A percentile compares a stretch with the other conserved stretches of the same genome.
These are phyloP conservation scores for Sclerotinia glacialis DNA, from an alignment of 2,329 filamentous ascomycete genomes.

Conservation along the genomic window DNA sequence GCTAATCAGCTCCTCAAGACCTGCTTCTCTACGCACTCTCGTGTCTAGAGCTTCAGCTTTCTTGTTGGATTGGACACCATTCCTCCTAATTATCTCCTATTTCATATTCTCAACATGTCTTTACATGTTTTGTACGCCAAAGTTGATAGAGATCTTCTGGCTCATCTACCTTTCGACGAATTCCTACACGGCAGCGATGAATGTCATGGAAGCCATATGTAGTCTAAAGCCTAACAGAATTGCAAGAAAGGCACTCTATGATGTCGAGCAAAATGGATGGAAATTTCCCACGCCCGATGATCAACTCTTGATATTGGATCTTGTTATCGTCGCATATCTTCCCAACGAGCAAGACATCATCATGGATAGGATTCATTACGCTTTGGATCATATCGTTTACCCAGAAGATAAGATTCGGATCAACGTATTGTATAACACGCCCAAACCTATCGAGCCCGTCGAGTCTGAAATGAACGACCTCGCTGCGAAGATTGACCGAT, in stretches of 20 bases:
- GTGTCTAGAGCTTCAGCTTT: slow-evolving; percentile 20
- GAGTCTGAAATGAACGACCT: slow-evolving; percentile 45
- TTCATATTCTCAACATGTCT: slow-evolving; percentile 44
- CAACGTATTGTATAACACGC: slow-evolving; percentile 50
- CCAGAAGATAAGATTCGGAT: slow-evolving; percentile 47
- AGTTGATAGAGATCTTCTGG: slow-evolving; percentile 44
- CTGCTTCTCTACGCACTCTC: not conserved
- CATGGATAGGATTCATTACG: slow-evolving; percentile 47
- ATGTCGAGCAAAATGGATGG: slow-evolving; percentile 43
- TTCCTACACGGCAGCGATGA: slow-evolving; percentile 45
- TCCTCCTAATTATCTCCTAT: slow-evolving; percentile 43
- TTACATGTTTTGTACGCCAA: slow-evolving; percentile 43
- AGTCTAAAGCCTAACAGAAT: slow-evolving; percentile 41
- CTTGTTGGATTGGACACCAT: slow-evolving; percentile 43
- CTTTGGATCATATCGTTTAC: slow-evolving; percentile 47
- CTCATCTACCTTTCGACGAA: slow-evolving; percentile 46
- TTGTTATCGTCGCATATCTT: slow-evolving; percentile 51
- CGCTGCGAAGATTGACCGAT: slow-evolving; percentile 41
- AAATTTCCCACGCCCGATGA: slow-evolving; percentile 44
- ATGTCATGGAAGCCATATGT: slow-evolving; percentile 45
- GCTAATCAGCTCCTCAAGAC: not conserved
- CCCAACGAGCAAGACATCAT: slow-evolving; percentile 52
- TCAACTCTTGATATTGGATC: slow-evolving; percentile 45
- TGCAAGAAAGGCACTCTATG: slow-evolving; percentile 40
- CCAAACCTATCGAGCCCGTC: slow-evolving; percentile 46